Percentiles rank a stretch among this genome's conserved stretches.
Conservation (phyloP, 2,329 filamentous ascomycete genomes). For the Clonostachys sp. region DNA sequence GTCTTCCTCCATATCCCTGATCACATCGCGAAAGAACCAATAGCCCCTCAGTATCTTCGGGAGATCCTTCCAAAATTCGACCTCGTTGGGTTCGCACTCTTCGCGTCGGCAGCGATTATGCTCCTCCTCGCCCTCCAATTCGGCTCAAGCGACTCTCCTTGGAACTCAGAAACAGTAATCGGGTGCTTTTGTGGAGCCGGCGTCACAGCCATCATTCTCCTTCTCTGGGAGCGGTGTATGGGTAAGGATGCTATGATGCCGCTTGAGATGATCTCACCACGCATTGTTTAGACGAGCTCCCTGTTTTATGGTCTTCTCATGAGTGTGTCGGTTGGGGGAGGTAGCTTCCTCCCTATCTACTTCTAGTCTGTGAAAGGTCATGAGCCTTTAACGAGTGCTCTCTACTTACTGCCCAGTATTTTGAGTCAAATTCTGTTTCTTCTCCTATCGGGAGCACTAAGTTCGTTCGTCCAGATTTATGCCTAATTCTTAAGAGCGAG, state of each 20-base stretch:
- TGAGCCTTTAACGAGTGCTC: slow-evolving; percentile 13
- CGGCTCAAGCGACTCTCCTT: slow-evolving; percentile 27
- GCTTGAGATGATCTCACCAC: slow-evolving; percentile 2
- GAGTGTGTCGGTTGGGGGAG: slow-evolving; percentile 30
- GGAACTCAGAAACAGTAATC: slow-evolving; percentile 23
- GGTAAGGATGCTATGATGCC: slow-evolving; percentile 32
- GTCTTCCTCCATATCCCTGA: slow-evolving; percentile 28
- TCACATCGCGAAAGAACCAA: slow-evolving; percentile 19
- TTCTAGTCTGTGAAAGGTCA: slow-evolving; percentile 38
- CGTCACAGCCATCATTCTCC: slow-evolving; percentile 15
- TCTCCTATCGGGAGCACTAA: slow-evolving; percentile 16
- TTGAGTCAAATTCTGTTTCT: slow-evolving; percentile 9
- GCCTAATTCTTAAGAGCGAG: not conserved
- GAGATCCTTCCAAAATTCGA: slow-evolving; percentile 23
- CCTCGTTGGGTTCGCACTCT: slow-evolving; percentile 33
- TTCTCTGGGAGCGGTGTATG: slow-evolving; percentile 25
- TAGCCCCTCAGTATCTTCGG: slow-evolving; percentile 16
- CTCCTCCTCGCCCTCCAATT: slow-evolving; percentile 39
- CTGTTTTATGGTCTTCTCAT: slow-evolving; percentile 26
- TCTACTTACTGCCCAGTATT: slow-evolving; percentile 17
- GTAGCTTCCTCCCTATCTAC: slow-evolving; percentile 41
- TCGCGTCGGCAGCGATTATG: slow-evolving; percentile 34
- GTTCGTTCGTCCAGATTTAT: slow-evolving; percentile 3
- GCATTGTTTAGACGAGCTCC: slow-evolving; percentile 4
- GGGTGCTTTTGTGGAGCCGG: slow-evolving; percentile 24